Conservation (phyloP, 345 rosid species). For the Gossypium arboreum region DNA sequence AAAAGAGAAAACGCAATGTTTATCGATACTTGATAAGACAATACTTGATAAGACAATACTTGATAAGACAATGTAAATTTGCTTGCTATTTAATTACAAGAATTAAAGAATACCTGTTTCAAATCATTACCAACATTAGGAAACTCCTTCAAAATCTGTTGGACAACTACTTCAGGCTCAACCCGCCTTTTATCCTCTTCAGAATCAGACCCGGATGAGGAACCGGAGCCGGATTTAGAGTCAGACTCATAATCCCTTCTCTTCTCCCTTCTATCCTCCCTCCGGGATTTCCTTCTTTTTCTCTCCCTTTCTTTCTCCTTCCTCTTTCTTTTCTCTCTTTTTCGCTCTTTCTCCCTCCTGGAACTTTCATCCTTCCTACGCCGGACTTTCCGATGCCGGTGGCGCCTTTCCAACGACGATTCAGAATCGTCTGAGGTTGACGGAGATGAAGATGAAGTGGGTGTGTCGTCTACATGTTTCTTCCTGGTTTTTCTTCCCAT, state of each 20-base stretch:
- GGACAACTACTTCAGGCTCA: slow-evolving; percentile 45
- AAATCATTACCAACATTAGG: slow-evolving; percentile 64
- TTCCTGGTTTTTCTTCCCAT: slow-evolving; percentile 33
- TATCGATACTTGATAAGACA: neutral
- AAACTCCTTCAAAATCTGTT: slow-evolving; percentile 50
- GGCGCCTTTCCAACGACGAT: slow-evolving; percentile 32
- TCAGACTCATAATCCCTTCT: slow-evolving; percentile 33
- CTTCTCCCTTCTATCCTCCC: slow-evolving; percentile 32
- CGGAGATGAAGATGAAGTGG: slow-evolving; percentile 34
- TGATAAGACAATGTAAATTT: neutral
- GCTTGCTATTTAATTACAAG: neutral
- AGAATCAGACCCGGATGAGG: slow-evolving; percentile 29
- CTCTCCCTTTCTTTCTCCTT: slow-evolving; percentile 41
- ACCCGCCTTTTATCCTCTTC: slow-evolving; percentile 28
- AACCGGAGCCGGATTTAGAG: slow-evolving; percentile 25
- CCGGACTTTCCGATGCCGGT: slow-evolving; percentile 34
- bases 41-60: neutral
- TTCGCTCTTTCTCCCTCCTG: slow-evolving; percentile 52
- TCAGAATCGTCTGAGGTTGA: slow-evolving; percentile 48
- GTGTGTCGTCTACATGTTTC: slow-evolving; percentile 36
- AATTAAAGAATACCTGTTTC: slow-evolving; percentile 44
- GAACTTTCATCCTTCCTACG: slow-evolving; percentile 40
- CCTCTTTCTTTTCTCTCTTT: slow-evolving; percentile 35
- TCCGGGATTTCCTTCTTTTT: slow-evolving; percentile 40
- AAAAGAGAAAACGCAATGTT: neutral